Conservation (phyloP, 2,329 filamentous ascomycete species). For the Pseudogymnoascus sp. region DNA sequence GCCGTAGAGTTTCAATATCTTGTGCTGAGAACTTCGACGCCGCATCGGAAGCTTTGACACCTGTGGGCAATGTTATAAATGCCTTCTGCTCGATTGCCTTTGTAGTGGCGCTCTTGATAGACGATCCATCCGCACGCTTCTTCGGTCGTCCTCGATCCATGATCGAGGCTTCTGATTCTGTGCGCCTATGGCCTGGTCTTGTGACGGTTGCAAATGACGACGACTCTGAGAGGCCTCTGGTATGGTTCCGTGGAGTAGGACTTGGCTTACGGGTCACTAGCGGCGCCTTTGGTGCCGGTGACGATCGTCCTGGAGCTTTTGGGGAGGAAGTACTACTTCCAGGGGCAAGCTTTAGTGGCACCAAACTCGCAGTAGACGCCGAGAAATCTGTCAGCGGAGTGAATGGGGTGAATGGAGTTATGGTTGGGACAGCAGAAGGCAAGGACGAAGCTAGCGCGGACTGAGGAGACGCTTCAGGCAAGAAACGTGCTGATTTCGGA, state of each 20-base stretch:
- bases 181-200: slow-evolving; percentile 39
- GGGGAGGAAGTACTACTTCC: neutral
- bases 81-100: slow-evolving; percentile 45
- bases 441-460: slow-evolving; percentile 24
- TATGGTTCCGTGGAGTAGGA: neutral
- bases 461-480: slow-evolving; percentile 39
- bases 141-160: slow-evolving; percentile 56
- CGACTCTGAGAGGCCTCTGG: neutral
- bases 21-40: slow-evolving; percentile 37
- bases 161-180: slow-evolving; percentile 50
- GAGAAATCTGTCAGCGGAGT: slow-evolving; percentile 35
- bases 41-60: slow-evolving; percentile 48
- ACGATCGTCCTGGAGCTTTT: slow-evolving; percentile 18
- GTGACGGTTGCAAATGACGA: neutral
- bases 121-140: slow-evolving; percentile 41
- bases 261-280: slow-evolving; percentile 5
- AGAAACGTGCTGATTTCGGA: slow-evolving; percentile 34
- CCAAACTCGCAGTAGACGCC: neutral
- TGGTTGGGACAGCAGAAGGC: slow-evolving; percentile 3
- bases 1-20: slow-evolving; percentile 47
- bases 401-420: slow-evolving; percentile 32
- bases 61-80: slow-evolving; percentile 54
- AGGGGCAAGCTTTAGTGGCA: neutral
- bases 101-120: slow-evolving; percentile 28
- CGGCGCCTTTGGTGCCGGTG: slow-evolving; percentile 17